Evolutionary conservation across 257 asterid genomes (phyloP), one percentile per base, ranked within the genome.

Genomic region (Capsicum chinense): DNA sequence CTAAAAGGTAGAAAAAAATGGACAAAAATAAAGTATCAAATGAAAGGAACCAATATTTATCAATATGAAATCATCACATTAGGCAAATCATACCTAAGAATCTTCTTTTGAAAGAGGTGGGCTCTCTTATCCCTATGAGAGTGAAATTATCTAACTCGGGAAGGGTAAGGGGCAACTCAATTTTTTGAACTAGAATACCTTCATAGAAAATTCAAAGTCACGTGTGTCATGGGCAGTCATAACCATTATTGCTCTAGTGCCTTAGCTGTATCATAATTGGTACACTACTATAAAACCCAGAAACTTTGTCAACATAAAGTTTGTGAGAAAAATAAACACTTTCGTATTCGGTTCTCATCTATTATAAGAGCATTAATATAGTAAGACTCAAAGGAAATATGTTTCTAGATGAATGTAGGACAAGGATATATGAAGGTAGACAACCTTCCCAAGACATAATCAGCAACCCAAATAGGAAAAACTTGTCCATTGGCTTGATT

Each of bases 211-310:
- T 88, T 95, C 98, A 81, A 93, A 95, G 92, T 97, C 99, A 56
- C 99, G 92, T 33, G 97, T 89, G 88, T 97, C 99, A 88, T 97
- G 99, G 44, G 98, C 98, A 88, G 99, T 98, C 79, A 97, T 98
- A 86, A 98, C 98, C 98, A 97, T 97, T 83, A 97, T 95, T 85
- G 98, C 99, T 90, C 99, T 98, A 42, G 99, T 97, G 44, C 99
- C 99, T 50, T 97, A 97, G 95, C 99, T 96, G 94, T 83, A 86
- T 63, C 84, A 88, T 50, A 85, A 81, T 79, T 80, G 80, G 82
- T 17, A 85, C 19, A 54, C 79, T 10, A 81, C 56, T 87, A 48
- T 79, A 56, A 83, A 56, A 86, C 73, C 85, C 33, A 54, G 44
- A 21, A 76, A 76, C 62, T 26, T 52, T 76, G 81, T 26, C 63